Evolutionary conservation across 441 rosid genomes (phyloP), one percentile per base, ranked within the genome.

Genomic region (Theobroma grandiflorum): DNA sequence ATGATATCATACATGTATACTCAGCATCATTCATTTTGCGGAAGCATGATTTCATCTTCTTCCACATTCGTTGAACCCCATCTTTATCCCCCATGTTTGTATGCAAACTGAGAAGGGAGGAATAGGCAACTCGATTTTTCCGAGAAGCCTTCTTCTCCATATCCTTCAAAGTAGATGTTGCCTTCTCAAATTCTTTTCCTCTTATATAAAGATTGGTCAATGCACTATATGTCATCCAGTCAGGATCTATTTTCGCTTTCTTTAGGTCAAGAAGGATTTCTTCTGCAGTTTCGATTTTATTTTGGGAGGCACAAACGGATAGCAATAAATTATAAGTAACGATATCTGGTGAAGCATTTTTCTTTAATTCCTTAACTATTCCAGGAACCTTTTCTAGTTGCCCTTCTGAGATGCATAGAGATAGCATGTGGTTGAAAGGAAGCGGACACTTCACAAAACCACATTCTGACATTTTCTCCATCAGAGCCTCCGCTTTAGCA

Each of bases 151-250:
- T 79, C 43, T 89, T 95, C 90, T 97, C 98, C 97, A 92, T 93
- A 86, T 94, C 97, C 83, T 90, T 91, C 82, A 97, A 79, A 84
- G 89, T 82, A 79, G 89, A 86, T 14, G 72, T 85, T 52, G 98
- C 98, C 80, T 90, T 89, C 45, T 91, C 93, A 52, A 82, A 80
- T 64, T 85, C 84, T 61, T 84, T 83, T 2, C 75, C 88, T 87
- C 89, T 95, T n/a, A 87, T 50, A 63, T 91, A 94, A 68, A 97
- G 79, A 79, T 89, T 97, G 61, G 92, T 79, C 55, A 97, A 74
- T 15, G 89, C 84, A 18, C 98, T 94, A 65, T 84, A 97, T 16
- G 98, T 95, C 70, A 95, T 89, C 99, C 97, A 97, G 70, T 94
- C 98, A 2, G 98, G 98, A 63, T 84, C 83, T n/a, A 91, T 45